These are phyloP conservation scores for Sporothrix luriei DNA, from an alignment of 2,329 filamentous ascomycete genomes.

Conservation along the genomic window DNA sequence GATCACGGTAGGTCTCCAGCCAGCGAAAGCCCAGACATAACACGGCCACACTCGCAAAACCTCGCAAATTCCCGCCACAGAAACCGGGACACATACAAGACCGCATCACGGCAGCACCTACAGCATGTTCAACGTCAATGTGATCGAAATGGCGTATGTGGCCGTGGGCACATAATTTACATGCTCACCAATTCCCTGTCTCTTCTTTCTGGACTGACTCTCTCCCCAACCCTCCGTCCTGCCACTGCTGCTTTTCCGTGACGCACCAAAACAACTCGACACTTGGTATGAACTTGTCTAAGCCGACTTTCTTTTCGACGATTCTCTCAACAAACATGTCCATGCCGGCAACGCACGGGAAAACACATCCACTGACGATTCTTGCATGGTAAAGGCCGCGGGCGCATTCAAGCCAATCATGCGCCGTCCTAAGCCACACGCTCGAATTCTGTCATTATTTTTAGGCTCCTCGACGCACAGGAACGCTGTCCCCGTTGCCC, in stretches of 20 bases:
- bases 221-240: background rate
- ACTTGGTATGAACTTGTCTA: background rate
- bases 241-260: too few species aligned
- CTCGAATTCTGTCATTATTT: slow-evolving; percentile 7
- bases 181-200: background rate
- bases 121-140: background rate
- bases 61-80: background rate
- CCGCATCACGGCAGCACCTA: background rate
- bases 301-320: background rate
- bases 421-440: background rate
- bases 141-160: background rate
- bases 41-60: background rate
- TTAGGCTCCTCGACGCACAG: background rate
- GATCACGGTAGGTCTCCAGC: background rate
- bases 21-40: slow-evolving; percentile 7
- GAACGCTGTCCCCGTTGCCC: background rate
- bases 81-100: background rate
- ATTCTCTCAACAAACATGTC: background rate
- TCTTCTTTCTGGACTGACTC: background rate
- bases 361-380: background rate
- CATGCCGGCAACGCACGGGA: slow-evolving; percentile 6
- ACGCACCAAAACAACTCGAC: background rate
- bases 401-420: background rate
- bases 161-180: slow-evolving; percentile 11
- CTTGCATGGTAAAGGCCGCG: background rate